A percentile compares a stretch with the other conserved stretches of the same genome.
Conservation (phyloP, 345 rosid genomes). For the Populus nigra region DNA sequence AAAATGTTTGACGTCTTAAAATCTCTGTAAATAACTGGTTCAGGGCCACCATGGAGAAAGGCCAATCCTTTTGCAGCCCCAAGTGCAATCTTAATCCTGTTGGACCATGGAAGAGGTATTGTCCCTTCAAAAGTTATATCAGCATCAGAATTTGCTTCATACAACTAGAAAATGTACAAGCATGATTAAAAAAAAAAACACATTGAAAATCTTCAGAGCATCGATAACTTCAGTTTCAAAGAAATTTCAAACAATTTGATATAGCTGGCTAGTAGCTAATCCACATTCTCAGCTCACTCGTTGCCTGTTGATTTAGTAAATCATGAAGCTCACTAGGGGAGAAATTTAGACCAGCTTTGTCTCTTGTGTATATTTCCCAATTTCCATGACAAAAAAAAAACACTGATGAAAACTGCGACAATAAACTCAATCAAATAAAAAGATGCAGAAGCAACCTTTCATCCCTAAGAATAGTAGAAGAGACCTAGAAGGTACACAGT, state of each 20-base stretch:
- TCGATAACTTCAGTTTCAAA: conserved; percentile 20
- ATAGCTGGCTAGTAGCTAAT: not conserved
- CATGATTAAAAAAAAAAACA: not conserved
- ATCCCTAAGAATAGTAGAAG: not conserved
- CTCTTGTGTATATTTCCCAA: not conserved
- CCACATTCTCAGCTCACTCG: not conserved
- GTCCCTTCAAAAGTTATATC: conserved; percentile 48
- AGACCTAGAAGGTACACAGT: not conserved
- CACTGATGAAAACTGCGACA: not conserved
- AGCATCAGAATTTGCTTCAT: conserved; percentile 14
- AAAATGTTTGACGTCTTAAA: conserved; percentile 36
- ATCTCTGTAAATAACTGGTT: conserved; percentile 36
- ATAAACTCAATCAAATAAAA: not conserved
- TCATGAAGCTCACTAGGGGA: not conserved
- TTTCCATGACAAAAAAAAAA: not conserved
- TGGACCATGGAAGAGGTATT: conserved; percentile 38
- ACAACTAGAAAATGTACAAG: conserved; percentile 3
- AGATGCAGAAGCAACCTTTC: not conserved
- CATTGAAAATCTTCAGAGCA: not conserved
- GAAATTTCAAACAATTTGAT: not conserved
- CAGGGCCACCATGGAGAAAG: conserved; percentile 33
- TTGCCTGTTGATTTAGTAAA: not conserved
- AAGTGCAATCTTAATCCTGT: conserved; percentile 34
- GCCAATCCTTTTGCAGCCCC: conserved; percentile 40
- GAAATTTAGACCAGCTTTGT: not conserved